A percentile compares a stretch with the other conserved stretches of the same genome.
These are phyloP conservation scores for Neltuma alba DNA, from an alignment of 306 rosid species.

Conservation along the genomic window DNA sequence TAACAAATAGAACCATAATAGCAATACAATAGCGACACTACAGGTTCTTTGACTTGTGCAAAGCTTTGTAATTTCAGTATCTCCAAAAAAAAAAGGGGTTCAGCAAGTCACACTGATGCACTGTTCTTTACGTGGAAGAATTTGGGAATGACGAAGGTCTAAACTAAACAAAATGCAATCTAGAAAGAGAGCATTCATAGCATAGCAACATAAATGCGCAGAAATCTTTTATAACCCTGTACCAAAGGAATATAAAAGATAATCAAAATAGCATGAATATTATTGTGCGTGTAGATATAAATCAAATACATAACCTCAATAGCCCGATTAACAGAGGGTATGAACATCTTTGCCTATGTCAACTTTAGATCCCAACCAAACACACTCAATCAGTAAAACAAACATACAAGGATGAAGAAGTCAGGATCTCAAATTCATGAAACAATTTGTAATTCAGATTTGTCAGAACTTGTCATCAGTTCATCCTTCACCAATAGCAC, in stretches of 20 bases:
- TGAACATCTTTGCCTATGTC: neutral
- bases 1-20: neutral
- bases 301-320: neutral
- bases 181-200: neutral
- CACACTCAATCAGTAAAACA: neutral
- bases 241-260: neutral
- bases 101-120: neutral
- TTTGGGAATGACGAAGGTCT: neutral
- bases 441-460: conserved; percentile 6
- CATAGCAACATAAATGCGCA: neutral
- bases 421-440: neutral
- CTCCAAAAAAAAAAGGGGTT: neutral
- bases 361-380: neutral
- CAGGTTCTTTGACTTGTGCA: neutral
- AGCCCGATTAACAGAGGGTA: neutral
- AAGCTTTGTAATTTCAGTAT: conserved; percentile 9
- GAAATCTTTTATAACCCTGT: neutral
- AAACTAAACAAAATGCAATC: neutral
- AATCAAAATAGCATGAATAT: neutral
- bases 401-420: neutral
- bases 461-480: neutral
- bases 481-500: neutral
- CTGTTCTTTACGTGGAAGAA: neutral
- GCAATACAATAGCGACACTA: conserved; percentile 9
- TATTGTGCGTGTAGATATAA: neutral